A percentile compares a stretch with the other conserved stretches of the same genome.
Evolutionary conservation across 1,284 basidiomycete species (phyloP).

Genomic region (Takashimella koratensis): DNA sequence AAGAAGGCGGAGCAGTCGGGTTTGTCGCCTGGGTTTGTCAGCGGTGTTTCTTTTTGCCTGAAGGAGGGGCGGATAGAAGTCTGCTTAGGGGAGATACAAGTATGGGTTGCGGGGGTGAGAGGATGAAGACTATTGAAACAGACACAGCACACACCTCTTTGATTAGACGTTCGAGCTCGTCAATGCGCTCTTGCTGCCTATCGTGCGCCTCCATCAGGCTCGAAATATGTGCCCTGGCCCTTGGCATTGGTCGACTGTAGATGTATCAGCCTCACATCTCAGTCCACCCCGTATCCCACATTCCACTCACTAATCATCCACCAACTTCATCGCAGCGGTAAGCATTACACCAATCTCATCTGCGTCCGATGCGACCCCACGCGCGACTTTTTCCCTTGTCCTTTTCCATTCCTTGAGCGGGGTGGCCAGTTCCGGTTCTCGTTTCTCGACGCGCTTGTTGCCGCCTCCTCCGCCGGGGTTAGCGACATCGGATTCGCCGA

Average conservation of each 20-base stretch:
- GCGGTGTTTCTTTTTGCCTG: too few species aligned
- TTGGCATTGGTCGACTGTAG: slow-evolving; percentile 37
- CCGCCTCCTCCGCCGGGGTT: slow-evolving; percentile 8
- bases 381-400: slow-evolving; percentile 1
- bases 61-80: too few species aligned
- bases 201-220: slow-evolving; percentile 31
- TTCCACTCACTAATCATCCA: slow-evolving; percentile 43
- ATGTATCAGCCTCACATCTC: neutral
- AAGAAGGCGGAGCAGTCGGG: too few species aligned
- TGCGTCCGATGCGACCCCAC: slow-evolving; percentile 7
- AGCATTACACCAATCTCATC: slow-evolving; percentile 39
- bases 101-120: too few species aligned
- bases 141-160: slow-evolving; percentile 20
- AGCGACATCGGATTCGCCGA: slow-evolving; percentile 27
- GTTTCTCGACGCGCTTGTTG: slow-evolving; percentile 35
- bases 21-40: neutral
- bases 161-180: slow-evolving; percentile 37
- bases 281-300: neutral
- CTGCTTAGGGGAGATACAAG: too few species aligned
- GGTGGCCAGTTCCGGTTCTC: slow-evolving; percentile 35
- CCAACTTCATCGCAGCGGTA: slow-evolving; percentile 36
- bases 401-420: slow-evolving; percentile 31
- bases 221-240: slow-evolving; percentile 35
- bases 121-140: neutral
- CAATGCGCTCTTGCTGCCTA: slow-evolving; percentile 28